Evolutionary conservation across 2,329 filamentous ascomycete genomes (phyloP).

Genomic region (Cadophora luteo-olivacea): DNA sequence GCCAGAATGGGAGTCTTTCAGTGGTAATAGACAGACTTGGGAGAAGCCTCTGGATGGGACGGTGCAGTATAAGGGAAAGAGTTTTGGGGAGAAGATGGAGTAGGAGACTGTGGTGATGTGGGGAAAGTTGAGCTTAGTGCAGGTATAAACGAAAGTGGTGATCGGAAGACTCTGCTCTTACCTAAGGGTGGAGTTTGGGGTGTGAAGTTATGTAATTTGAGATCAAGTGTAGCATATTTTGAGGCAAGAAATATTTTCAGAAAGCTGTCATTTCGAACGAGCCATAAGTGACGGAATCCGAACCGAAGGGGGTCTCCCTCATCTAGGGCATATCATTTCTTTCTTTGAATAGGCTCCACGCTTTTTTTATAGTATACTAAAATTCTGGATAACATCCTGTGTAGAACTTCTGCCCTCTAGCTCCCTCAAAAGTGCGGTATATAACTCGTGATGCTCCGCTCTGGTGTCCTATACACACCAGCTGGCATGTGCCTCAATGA

Average conservation of each 20-base stretch:
- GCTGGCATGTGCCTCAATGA: conserved; percentile 13
- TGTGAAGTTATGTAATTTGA: too few species aligned
- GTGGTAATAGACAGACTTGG: conserved; percentile 52
- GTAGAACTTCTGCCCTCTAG: too few species aligned
- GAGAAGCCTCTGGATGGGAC: conserved; percentile 27
- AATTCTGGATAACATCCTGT: too few species aligned
- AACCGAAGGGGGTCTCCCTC: too few species aligned
- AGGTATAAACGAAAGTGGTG: background rate
- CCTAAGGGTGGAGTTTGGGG: too few species aligned
- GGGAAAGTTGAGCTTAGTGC: background rate
- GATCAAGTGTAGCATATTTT: too few species aligned
- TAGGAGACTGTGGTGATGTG: conserved; percentile 2
- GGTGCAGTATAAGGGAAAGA: conserved; percentile 31
- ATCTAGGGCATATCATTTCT: background rate
- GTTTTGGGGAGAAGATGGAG: conserved; percentile 29
- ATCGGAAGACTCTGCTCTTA: too few species aligned
- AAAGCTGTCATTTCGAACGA: too few species aligned
- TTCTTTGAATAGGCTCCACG: too few species aligned
- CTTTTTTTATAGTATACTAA: too few species aligned
- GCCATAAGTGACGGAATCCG: too few species aligned
- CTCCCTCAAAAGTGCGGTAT: conserved; percentile 2
- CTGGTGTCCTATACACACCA: conserved; percentile 16
- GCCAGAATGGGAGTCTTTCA: conserved; percentile 54
- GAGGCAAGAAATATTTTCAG: too few species aligned
- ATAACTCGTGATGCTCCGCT: background rate